Conservation (phyloP, 2,329 filamentous ascomycete genomes). For the Fusarium falciforme region DNA sequence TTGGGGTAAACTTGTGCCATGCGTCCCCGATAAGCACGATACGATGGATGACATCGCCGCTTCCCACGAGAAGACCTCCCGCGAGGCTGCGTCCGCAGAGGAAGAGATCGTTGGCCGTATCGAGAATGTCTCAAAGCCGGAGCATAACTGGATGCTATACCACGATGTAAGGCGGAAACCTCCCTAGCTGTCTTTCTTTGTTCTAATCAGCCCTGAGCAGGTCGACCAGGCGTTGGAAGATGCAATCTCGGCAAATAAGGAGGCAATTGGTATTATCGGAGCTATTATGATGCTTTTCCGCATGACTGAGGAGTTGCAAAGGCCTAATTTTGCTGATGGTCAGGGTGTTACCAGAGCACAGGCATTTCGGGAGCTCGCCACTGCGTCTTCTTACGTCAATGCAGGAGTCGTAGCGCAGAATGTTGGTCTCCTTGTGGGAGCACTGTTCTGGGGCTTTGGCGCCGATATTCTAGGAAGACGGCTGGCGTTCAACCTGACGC, state of each 20-base stretch:
- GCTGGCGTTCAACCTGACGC: conserved; percentile 18
- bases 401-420: conserved; percentile 12
- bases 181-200: too few relatives aligned
- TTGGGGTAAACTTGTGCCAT: conserved; percentile 50
- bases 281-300: not conserved
- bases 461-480: conserved; percentile 24
- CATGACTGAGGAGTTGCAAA: not conserved
- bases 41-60: not conserved
- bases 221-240: not conserved
- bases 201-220: not conserved
- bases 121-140: not conserved
- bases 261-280: not conserved
- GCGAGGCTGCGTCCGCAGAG: not conserved
- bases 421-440: conserved; percentile 7
- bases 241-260: not conserved
- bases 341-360: conserved; percentile 12
- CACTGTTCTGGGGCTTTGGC: conserved; percentile 23
- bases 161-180: not conserved
- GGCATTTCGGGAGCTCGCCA: conserved; percentile 16
- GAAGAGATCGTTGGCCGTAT: not conserved
- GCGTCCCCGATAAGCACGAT: conserved; percentile 50
- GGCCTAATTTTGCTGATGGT: not conserved
- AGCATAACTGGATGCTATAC: not conserved
- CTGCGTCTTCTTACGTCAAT: conserved; percentile 4
- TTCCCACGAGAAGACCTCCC: not conserved